Percentiles rank a stretch among this genome's conserved stretches.
Conservation (phyloP, 1,284 basidiomycete species). For the Lignosus rhinocerotis region DNA sequence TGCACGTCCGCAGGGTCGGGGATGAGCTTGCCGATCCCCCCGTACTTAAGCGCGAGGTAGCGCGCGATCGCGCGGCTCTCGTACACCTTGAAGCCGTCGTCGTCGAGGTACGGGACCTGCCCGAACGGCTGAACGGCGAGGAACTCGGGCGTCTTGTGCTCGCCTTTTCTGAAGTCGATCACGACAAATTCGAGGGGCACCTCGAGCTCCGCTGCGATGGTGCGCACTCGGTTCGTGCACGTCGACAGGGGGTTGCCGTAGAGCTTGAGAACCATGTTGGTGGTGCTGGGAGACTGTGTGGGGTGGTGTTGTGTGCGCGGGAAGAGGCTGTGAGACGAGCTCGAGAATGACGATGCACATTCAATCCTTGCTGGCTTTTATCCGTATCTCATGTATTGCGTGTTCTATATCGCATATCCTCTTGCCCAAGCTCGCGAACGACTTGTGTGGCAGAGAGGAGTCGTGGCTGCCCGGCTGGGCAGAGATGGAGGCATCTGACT, state of each 20-base stretch:
- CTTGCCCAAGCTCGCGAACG: too few species aligned
- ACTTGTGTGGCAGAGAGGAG: too few species aligned
- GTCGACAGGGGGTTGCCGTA: conserved; percentile 44
- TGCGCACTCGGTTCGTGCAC: conserved; percentile 47
- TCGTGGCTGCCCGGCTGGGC: too few species aligned
- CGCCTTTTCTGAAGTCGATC: conserved; percentile 43
- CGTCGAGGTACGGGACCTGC: conserved; percentile 61
- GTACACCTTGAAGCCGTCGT: conserved; percentile 48
- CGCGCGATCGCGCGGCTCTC: conserved; percentile 57
- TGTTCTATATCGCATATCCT: too few species aligned
- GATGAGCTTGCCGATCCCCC: conserved; percentile 38
- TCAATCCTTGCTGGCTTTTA: too few species aligned
- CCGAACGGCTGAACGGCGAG: conserved; percentile 61
- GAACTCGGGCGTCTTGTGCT: conserved; percentile 50
- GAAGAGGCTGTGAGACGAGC: background rate
- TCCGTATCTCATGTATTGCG: too few species aligned
- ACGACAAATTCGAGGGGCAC: conserved; percentile 49
- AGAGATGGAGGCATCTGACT: too few species aligned
- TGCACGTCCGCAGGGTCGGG: conserved; percentile 33
- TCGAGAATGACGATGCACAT: too few species aligned
- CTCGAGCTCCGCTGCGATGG: conserved; percentile 51
- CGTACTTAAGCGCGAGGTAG: conserved; percentile 49
- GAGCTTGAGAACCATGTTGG: conserved; percentile 53
- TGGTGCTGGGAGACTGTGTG: background rate
- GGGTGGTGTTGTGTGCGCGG: background rate